Evolutionary conservation across 73 alveolate species (phyloP).

Genomic region (Paramecium sexaurelia): DNA sequence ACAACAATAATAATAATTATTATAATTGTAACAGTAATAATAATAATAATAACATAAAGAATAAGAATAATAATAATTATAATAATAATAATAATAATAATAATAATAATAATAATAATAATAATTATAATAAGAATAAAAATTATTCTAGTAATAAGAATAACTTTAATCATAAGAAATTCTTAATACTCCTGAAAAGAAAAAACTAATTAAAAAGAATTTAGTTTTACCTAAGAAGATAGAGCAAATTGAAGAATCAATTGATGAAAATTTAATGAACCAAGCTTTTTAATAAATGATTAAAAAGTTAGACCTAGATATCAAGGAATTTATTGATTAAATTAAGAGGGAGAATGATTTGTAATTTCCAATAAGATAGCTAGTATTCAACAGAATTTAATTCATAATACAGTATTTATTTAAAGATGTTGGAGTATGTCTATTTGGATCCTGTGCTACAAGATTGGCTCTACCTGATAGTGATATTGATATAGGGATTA

Average conservation of each 20-base stretch:
- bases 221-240: background rate
- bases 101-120: background rate
- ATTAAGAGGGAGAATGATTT: background rate
- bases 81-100: background rate
- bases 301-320: constrained; percentile 22
- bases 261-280: background rate
- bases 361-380: constrained; percentile 25
- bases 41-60: background rate
- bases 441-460: constrained; percentile 70
- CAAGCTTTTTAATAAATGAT: constrained; percentile 38
- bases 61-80: background rate
- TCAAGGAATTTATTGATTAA: constrained; percentile 16
- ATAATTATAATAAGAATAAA: background rate
- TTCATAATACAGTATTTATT: background rate
- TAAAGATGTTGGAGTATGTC: background rate
- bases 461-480: constrained; percentile 65
- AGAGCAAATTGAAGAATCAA: background rate
- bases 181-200: background rate
- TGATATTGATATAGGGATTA: constrained; percentile 67
- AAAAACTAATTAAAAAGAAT: background rate
- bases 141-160: background rate
- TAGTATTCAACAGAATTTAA: background rate
- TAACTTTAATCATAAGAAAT: background rate
- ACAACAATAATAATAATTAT: too few species aligned
- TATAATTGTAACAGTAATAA: too few species aligned